Percentiles rank a stretch among this genome's conserved stretches.
Conservation (phyloP, 1,284 basidiomycete species). For the Somion occarium region DNA sequence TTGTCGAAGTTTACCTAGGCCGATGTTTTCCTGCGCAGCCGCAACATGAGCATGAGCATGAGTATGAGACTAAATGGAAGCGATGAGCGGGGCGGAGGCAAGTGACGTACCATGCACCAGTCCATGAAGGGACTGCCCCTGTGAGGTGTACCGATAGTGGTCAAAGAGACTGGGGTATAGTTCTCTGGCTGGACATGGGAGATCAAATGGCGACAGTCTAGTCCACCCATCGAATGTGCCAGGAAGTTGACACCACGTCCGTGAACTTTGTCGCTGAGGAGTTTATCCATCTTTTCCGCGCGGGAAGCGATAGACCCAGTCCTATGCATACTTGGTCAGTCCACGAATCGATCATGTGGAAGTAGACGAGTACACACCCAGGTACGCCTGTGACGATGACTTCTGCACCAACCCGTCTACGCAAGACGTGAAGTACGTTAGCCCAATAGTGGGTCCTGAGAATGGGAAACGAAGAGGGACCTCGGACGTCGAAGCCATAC, state of each 20-base stretch:
- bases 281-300: conserved; percentile 74
- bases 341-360: neutral
- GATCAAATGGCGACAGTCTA: conserved; percentile 92
- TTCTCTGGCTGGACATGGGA: conserved; percentile 78
- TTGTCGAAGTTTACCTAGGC: conserved; percentile 62
- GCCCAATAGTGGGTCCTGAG: conserved; percentile 95
- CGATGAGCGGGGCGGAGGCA: neutral
- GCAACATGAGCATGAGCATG: too few relatives aligned
- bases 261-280: conserved; percentile 63
- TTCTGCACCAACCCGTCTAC: conserved; percentile 83
- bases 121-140: conserved; percentile 98
- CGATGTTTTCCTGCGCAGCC: conserved; percentile 80
- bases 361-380: conserved; percentile 46
- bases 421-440: conserved; percentile 79
- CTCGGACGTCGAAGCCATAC: conserved; percentile 91
- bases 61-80: neutral
- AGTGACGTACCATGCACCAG: conserved; percentile 81
- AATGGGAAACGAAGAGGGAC: conserved; percentile 71
- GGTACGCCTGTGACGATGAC: conserved; percentile 96
- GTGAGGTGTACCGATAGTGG: conserved; percentile 92
- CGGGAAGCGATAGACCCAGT: conserved; percentile 90
- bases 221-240: conserved; percentile 95
- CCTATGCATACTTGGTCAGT: conserved; percentile 34
- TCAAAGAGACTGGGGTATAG: conserved; percentile 86
- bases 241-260: conserved; percentile 87